Base-by-base conservation (phyloP, 2,329 filamentous ascomycete genomes). In the Huntiella omanensis region DNA sequence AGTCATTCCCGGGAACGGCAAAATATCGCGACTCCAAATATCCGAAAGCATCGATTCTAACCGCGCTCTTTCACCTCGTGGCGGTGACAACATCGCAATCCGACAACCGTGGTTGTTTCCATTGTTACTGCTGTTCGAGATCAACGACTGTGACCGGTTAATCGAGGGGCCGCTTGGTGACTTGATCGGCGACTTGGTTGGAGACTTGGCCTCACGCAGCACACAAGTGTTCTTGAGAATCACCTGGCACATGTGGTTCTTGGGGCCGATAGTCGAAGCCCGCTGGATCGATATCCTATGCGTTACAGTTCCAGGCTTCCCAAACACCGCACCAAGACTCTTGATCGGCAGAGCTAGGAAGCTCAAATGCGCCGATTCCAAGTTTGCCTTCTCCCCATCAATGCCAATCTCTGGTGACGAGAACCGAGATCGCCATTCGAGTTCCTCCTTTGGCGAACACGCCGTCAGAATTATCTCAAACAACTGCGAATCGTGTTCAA, bases 391-490 rank as follows among this genome's bases (percentile, higher is more conserved):
- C 15, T 49, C 47, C 16, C 35, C 32, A 8, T 37, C 28, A 12
- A 43, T 39, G 2, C 39, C 39, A 32, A 46, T 43, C 6, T 39
- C 37, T 4, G 16, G 41, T 10, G 68, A 66, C 28, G 66, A 60
- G 16, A 94, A 65, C n/a, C 78, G 72, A 12, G 65, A 68, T 51
- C 79, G 77, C 88, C 91, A 98, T 54, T 80, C 75, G 40, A 72
- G 65, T 55, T 91, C 84, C 58, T 98, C 88, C 36, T 71, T 75
- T 1, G 75, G 67, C 1, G 81, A 88, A 55, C 86, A 94, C 33
- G 86, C 88, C 53, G 82, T 92, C 63, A 94, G 69, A 36, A 95
- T 76, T 12, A 94, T 62, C 60, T 96, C 88, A 57, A 83, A 88
- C 45, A 88, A 66, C 50, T 82, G 76, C 53, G 81, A 73, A 48